These are phyloP conservation scores for Aspergillus persii DNA, from an alignment of 2,329 filamentous ascomycete species.

Conservation along the genomic window DNA sequence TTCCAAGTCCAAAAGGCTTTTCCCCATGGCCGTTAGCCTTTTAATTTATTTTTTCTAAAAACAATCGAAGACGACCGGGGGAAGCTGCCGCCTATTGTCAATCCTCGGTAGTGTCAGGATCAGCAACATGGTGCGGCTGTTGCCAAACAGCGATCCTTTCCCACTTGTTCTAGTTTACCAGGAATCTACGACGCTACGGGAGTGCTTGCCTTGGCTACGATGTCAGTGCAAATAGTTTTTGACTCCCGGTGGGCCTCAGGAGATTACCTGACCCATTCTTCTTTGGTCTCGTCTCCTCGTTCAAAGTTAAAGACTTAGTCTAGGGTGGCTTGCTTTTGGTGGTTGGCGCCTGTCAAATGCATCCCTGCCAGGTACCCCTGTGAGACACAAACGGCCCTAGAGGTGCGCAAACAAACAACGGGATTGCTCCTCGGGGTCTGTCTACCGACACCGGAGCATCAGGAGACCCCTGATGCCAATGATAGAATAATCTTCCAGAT, in stretches of 20 bases:
- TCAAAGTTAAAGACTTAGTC: background rate
- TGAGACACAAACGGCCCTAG: background rate
- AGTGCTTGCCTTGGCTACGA: background rate
- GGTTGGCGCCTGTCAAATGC: background rate
- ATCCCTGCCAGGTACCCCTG: background rate
- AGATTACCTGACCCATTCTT: background rate
- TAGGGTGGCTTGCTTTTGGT: background rate
- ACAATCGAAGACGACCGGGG: background rate
- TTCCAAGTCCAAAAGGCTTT: background rate
- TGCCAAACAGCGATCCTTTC: background rate
- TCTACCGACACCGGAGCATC: background rate
- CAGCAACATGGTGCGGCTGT: background rate
- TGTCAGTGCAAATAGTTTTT: background rate
- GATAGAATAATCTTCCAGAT: background rate
- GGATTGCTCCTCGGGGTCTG: background rate
- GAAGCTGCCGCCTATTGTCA: background rate
- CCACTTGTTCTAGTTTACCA: background rate
- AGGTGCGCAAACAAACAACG: background rate
- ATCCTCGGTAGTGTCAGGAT: background rate
- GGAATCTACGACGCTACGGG: background rate
- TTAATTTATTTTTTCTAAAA: background rate
- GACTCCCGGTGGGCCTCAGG: background rate
- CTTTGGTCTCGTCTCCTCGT: background rate
- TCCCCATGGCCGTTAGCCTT: background rate
- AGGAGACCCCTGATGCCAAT: background rate